phyloP scores from a whole-genome alignment of 2,329 filamentous ascomycete genomes.

The Cladosporium halotolerans region DNA sequence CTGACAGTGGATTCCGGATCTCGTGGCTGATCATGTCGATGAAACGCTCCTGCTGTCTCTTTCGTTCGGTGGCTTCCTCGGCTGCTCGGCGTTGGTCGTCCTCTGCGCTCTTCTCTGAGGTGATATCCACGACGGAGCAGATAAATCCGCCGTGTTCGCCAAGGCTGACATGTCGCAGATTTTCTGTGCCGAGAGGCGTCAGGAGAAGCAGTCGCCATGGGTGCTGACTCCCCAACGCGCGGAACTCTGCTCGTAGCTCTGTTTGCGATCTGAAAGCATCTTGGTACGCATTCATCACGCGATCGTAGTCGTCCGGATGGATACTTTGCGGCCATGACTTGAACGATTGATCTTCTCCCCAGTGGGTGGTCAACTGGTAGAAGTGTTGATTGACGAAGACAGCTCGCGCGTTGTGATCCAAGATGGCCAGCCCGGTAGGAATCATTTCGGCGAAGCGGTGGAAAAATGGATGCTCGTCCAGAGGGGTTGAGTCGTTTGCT shows the following conservation, averaged over 20 bases:
- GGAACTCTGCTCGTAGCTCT: conserved; percentile 38
- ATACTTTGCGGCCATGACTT: conserved; percentile 43
- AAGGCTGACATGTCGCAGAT: conserved; percentile 26
- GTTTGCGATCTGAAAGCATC: conserved; percentile 34
- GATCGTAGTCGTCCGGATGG: conserved; percentile 38
- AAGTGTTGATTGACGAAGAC: conserved; percentile 44
- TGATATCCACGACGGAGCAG: conserved; percentile 42
- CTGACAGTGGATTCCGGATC: conserved; percentile 26
- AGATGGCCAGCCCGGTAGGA: conserved; percentile 41
- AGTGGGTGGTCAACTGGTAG: conserved; percentile 40
- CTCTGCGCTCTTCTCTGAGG: conserved; percentile 39
- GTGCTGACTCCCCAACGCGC: conserved; percentile 29
- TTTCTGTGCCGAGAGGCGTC: conserved; percentile 36
- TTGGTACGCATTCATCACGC: conserved; percentile 40
- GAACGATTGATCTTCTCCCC: conserved; percentile 34
- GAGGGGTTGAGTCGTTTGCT: conserved; percentile 11
- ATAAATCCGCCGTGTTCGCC: conserved; percentile 38
- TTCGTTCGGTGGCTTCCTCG: conserved; percentile 32
- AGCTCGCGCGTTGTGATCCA: conserved; percentile 39
- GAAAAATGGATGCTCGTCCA: conserved; percentile 38
- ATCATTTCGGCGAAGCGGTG: conserved; percentile 41
- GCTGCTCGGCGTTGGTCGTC: conserved; percentile 36
- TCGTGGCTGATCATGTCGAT: conserved; percentile 39
- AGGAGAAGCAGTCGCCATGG: conserved; percentile 40
- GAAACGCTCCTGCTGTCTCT: conserved; percentile 32